Percentiles rank a stretch among this genome's conserved stretches.
Evolutionary conservation across 2,329 filamentous ascomycete species (phyloP).

Genomic region (Diaporthe sp.): DNA sequence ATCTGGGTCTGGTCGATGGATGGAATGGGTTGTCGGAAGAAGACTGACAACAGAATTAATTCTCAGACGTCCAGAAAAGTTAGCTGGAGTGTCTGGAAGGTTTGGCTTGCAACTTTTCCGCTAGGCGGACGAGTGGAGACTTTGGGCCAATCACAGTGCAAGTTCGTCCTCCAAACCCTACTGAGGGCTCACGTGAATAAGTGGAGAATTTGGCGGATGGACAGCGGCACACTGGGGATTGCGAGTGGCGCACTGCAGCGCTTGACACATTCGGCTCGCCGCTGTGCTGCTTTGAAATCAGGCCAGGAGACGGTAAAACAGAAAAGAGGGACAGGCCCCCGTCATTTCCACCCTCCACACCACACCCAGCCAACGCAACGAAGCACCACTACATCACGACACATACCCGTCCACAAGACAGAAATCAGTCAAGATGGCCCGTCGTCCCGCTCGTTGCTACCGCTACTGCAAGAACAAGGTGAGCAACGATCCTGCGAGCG

Average conservation of each 20-base stretch:
- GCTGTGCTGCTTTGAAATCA: slow-evolving; percentile 68
- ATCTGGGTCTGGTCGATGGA: slow-evolving; percentile 39
- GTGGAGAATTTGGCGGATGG: background rate
- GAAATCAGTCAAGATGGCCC: slow-evolving; percentile 92
- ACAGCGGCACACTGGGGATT: background rate
- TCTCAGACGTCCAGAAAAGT: slow-evolving; percentile 14
- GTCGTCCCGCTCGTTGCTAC: slow-evolving; percentile 99
- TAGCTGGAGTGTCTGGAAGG: background rate
- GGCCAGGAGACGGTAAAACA: slow-evolving; percentile 47
- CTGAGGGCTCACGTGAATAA: background rate
- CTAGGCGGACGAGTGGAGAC: background rate
- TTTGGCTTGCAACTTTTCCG: slow-evolving; percentile 30
- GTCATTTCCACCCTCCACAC: slow-evolving; percentile 47
- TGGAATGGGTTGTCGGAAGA: slow-evolving; percentile 32
- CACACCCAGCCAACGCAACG: slow-evolving; percentile 56
- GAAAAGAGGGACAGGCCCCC: slow-evolving; percentile 39
- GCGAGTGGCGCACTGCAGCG: background rate
- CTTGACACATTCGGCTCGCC: slow-evolving; percentile 24
- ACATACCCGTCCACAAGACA: slow-evolving; percentile 59
- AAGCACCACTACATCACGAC: slow-evolving; percentile 48
- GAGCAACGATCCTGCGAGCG: slow-evolving; percentile 54
- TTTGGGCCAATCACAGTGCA: slow-evolving; percentile 1
- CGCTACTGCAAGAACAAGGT: slow-evolving; percentile 99
- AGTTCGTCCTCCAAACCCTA: background rate
- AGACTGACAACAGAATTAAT: background rate